Conservation (phyloP, 495 filamentous ascomycete species). For the Baudoinia panamericana region DNA sequence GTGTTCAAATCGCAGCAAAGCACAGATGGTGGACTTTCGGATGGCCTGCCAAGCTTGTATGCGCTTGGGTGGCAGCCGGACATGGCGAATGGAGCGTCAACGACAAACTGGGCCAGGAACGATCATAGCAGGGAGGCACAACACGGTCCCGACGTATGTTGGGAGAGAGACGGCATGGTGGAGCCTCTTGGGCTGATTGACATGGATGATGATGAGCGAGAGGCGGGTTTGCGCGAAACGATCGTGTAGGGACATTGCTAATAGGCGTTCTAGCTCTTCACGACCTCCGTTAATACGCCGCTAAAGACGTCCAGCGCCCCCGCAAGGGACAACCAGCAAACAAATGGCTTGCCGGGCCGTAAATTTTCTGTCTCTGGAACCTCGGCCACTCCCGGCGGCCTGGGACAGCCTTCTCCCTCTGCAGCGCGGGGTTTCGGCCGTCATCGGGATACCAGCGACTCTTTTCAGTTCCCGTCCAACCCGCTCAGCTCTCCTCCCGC, state of each 20-base stretch:
- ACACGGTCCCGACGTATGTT: conserved; percentile 68
- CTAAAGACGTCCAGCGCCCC: conserved; percentile 65
- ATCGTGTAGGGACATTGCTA: neutral
- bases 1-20: conserved; percentile 53
- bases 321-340: conserved; percentile 53
- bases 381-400: conserved; percentile 33
- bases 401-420: conserved; percentile 47
- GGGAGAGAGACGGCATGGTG: conserved; percentile 64
- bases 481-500: conserved; percentile 41
- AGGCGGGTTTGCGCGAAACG: conserved; percentile 39
- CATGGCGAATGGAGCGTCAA: conserved; percentile 44
- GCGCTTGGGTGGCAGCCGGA: conserved; percentile 65
- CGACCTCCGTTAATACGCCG: conserved; percentile 79
- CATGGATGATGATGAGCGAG: conserved; percentile 71
- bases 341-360: conserved; percentile 44
- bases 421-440: conserved; percentile 56
- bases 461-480: conserved; percentile 38
- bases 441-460: conserved; percentile 80
- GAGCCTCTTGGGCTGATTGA: conserved; percentile 61
- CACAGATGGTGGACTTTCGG: conserved; percentile 37
- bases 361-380: conserved; percentile 63
- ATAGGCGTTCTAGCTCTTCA: conserved; percentile 45
- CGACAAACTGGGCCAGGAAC: conserved; percentile 61
- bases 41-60: conserved; percentile 58
- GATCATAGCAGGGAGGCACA: conserved; percentile 47